Conservation (phyloP, 2,329 filamentous ascomycete species). For the Diaporthe citriasiana region DNA sequence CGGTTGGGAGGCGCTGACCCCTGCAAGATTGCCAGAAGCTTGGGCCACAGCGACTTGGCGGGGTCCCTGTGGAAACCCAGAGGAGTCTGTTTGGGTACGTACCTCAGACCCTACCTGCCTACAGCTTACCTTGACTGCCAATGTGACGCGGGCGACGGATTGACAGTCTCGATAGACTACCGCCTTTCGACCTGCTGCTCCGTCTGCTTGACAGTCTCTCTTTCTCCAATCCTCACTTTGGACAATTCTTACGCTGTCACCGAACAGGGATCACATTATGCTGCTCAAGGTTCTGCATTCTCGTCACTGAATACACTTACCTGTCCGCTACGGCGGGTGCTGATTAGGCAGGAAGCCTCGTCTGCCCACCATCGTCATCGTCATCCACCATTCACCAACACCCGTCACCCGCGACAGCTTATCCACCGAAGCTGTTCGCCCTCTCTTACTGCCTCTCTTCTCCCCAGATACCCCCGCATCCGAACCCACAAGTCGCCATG, state of each 20-base stretch:
- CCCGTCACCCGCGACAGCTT: background rate
- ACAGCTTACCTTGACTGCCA: background rate
- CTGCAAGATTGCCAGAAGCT: constrained; percentile 1
- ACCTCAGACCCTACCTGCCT: background rate
- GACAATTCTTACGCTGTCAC: background rate
- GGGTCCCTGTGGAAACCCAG: constrained; percentile 8
- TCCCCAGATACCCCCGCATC: background rate
- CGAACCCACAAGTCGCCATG: constrained; percentile 48
- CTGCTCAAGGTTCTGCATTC: background rate
- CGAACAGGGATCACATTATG: background rate
- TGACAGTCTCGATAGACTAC: background rate
- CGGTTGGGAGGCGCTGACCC: constrained; percentile 8
- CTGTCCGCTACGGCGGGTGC: constrained; percentile 30
- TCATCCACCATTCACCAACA: background rate
- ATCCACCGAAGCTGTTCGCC: background rate
- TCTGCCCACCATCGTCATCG: background rate
- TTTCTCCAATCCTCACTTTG: background rate
- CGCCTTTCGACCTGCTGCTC: background rate
- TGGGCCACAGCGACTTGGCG: constrained; percentile 14
- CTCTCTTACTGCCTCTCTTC: background rate
- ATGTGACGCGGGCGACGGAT: background rate
- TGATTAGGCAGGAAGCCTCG: constrained; percentile 19
- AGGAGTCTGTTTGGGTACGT: background rate
- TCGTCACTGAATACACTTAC: background rate
- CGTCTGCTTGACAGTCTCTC: background rate